Base-by-base conservation (phyloP, 2,329 filamentous ascomycete genomes). In the Boeremia exigua region DNA sequence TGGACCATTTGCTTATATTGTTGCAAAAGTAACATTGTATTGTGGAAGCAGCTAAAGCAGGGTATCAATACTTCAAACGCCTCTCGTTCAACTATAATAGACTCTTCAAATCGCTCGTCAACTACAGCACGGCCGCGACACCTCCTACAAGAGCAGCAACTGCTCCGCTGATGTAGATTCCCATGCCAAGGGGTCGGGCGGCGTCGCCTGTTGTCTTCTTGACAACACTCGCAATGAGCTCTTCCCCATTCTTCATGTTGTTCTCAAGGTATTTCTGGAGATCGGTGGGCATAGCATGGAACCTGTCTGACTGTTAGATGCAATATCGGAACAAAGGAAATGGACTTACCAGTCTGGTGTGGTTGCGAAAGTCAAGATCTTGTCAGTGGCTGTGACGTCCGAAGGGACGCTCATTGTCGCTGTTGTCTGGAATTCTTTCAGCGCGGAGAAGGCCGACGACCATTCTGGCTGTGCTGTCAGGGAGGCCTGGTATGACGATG, bases 201-300 rank as follows among this genome's bases (percentile, higher is more conserved):
- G 57, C 57, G 17, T 46, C 48, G 14, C 52, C 48, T 17, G 28
- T 47, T 19, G 44, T 49, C 36, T 40, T 38, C 29, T 44, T 42
- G 7, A 56, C n/a, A 12, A 54, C 32, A 33, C 53, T 56, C 2
- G 34, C 36, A 8, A 33, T 28, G 32, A 56, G 33, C 17, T 54
- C 48, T 1, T 56, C 23, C 17, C 54, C 38, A 32, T 49, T 33
- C 23, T 48, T 47, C 8, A 12, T n/a, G 32, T 53, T 50, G 15
- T 48, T 48, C 7, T 56, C 57, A 25, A 53, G 33, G 40, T 53
- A 56, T 11, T 42, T 34, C 23, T 50, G 49, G 15, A 51, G 39
- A 14, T 56, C 57, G 2, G 53, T 59, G 17, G 57, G 53, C 57
- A 59, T 56, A 10, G 57, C 57, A 2, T 23, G 34, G 36, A 49